phyloP scores from a whole-genome alignment of 768 basidiomycete species.

The Lepiota venenata region DNA sequence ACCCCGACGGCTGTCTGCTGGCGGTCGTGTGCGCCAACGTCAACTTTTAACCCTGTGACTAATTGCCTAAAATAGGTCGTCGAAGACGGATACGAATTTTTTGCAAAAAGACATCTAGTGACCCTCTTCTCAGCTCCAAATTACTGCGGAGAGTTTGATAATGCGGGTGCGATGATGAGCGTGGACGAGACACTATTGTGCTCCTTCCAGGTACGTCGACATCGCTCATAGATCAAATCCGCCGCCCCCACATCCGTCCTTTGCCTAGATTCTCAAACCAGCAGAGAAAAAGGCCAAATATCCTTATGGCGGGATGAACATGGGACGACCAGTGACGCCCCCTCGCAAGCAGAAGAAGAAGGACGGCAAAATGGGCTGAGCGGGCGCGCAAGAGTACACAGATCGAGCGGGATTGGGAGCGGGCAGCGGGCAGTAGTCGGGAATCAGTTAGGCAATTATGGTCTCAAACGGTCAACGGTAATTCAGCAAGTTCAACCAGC shows the following conservation, averaged over 20 bases:
- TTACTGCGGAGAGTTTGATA: slow-evolving; percentile 96
- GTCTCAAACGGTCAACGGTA: slow-evolving; percentile 9
- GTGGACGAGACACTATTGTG: slow-evolving; percentile 96
- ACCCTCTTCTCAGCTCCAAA: slow-evolving; percentile 97
- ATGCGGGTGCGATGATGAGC: slow-evolving; percentile 99
- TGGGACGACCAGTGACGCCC: slow-evolving; percentile 88
- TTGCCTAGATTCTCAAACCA: slow-evolving; percentile 89
- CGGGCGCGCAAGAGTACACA: neutral
- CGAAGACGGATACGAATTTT: slow-evolving; percentile 99
- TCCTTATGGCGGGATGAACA: slow-evolving; percentile 83
- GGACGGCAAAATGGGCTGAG: slow-evolving; percentile 58
- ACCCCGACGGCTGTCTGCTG: no score
- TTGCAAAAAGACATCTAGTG: slow-evolving; percentile 95
- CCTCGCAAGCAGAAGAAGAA: slow-evolving; percentile 99
- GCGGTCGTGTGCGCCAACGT: neutral
- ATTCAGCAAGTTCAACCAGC: neutral
- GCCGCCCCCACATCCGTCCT: neutral
- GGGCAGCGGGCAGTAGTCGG: neutral
- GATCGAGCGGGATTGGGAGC: neutral
- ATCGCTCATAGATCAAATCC: neutral
- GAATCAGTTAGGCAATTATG: neutral
- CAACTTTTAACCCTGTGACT: neutral
- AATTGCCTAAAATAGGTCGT: slow-evolving; percentile 63
- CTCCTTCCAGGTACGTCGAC: slow-evolving; percentile 83
- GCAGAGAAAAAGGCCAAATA: slow-evolving; percentile 98